Percentiles rank a stretch among this genome's conserved stretches.
phyloP scores from a whole-genome alignment of 768 basidiomycete genomes.

The Glaciozyma martinii region DNA sequence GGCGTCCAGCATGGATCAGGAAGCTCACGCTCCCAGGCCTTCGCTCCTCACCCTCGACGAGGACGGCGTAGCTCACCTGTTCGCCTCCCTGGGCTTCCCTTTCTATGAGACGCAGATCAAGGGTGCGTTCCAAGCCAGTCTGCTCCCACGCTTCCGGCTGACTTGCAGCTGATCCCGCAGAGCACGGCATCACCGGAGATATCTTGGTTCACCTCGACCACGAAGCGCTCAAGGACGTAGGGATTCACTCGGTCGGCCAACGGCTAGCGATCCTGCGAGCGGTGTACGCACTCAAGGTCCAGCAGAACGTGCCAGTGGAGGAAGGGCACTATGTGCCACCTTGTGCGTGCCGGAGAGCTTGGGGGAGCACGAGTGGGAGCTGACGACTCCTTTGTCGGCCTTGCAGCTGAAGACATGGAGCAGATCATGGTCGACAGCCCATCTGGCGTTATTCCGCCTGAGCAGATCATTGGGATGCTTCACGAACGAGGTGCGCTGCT shows the following conservation, averaged over 20 bases:
- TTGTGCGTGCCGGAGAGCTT: slow-evolving; percentile 45
- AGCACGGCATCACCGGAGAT: slow-evolving; percentile 87
- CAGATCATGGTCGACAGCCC: slow-evolving; percentile 19
- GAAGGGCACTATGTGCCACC: slow-evolving; percentile 79
- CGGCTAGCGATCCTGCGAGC: slow-evolving; percentile 83
- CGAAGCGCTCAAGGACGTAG: slow-evolving; percentile 76
- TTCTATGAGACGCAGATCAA: slow-evolving; percentile 76
- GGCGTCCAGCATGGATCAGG: too few species aligned
- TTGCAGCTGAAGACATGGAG: slow-evolving; percentile 22
- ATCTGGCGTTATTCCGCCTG: slow-evolving; percentile 15
- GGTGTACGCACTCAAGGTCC: slow-evolving; percentile 79
- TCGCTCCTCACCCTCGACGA: slow-evolving; percentile 35
- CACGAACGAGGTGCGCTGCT: slow-evolving; percentile 18
- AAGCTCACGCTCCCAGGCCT: too few species aligned
- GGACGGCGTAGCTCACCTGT: slow-evolving; percentile 59
- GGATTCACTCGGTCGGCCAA: slow-evolving; percentile 83
- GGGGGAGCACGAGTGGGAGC: background rate
- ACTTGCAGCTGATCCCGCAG: slow-evolving; percentile 44
- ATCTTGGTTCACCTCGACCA: slow-evolving; percentile 72
- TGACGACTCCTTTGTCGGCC: background rate
- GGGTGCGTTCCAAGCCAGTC: slow-evolving; percentile 40
- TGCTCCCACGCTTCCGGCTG: background rate
- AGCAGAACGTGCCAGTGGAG: slow-evolving; percentile 71
- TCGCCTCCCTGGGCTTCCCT: slow-evolving; percentile 65
- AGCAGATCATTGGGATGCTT: slow-evolving; percentile 15